phyloP scores from a whole-genome alignment of 176 grass and related monocot species.

The Chloris gayana region DNA sequence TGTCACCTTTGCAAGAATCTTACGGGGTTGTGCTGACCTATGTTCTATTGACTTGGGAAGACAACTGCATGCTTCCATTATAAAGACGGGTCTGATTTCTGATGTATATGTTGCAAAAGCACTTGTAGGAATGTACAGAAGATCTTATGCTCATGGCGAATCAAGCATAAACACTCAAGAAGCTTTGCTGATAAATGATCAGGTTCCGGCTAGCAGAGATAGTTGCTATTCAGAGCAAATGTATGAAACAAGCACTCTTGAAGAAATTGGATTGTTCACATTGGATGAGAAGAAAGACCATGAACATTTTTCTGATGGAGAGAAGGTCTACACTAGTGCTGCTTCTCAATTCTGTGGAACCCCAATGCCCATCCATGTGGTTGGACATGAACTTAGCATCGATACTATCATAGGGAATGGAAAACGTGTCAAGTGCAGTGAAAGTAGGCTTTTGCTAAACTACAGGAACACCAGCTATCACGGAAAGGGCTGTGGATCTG shows the following conservation, averaged over 20 bases:
- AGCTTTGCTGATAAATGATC: constrained; percentile 24
- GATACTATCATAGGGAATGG: constrained; percentile 6
- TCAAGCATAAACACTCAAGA: constrained; percentile 34
- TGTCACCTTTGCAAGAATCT: constrained; percentile 75
- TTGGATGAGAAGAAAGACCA: constrained; percentile 51
- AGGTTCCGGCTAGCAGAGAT: constrained; percentile 14
- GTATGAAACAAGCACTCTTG: constrained; percentile 36
- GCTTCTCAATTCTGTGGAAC: constrained; percentile 46
- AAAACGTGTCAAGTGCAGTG: constrained; percentile 17
- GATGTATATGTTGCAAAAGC: constrained; percentile 84
- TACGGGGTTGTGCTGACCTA: constrained; percentile 71
- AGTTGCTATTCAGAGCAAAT: constrained; percentile 39
- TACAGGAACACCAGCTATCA: constrained; percentile 17
- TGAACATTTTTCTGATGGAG: constrained; percentile 6
- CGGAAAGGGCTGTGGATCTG: constrained; percentile 24
- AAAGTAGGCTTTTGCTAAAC: too few relatives aligned
- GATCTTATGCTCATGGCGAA: constrained; percentile 43
- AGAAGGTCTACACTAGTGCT: constrained; percentile 40
- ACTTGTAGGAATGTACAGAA: constrained; percentile 83
- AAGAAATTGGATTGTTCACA: constrained; percentile 58
- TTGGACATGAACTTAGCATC: constrained; percentile 39
- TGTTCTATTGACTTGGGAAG: constrained; percentile 78
- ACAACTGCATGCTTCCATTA: constrained; percentile 87
- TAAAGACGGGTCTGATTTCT: constrained; percentile 91
- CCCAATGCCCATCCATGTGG: constrained; percentile 30